phyloP scores from a whole-genome alignment of 2,329 filamentous ascomycete genomes.

The Dothideomycetes sp. region DNA sequence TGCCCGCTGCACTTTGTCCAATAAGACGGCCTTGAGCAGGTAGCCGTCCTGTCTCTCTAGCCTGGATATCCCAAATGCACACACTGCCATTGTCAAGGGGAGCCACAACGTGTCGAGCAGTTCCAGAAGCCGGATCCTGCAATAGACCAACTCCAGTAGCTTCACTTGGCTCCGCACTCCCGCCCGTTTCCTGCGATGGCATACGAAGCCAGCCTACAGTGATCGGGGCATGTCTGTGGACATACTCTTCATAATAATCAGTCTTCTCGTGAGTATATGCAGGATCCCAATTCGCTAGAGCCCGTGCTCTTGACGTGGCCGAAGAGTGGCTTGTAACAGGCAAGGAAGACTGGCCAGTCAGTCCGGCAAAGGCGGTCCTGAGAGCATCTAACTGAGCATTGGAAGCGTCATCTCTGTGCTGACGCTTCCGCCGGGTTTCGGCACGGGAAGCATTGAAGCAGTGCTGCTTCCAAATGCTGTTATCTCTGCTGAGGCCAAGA shows the following conservation, averaged over 20 bases:
- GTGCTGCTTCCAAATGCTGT: conserved; percentile 62
- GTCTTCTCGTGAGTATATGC: conserved; percentile 59
- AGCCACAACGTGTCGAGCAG: conserved; percentile 54
- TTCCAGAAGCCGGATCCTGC: conserved; percentile 43
- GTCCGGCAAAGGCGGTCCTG: conserved; percentile 2
- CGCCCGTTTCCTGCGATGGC: conserved; percentile 32
- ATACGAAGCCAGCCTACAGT: conserved; percentile 66
- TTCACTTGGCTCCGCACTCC: conserved; percentile 35
- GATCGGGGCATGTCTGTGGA: conserved; percentile 68
- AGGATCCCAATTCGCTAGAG: conserved; percentile 75
- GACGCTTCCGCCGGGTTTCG: conserved; percentile 49
- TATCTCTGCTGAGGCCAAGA: conserved; percentile 58
- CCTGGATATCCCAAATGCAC: conserved; percentile 61
- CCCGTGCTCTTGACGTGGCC: conserved; percentile 33
- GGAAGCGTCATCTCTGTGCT: conserved; percentile 17
- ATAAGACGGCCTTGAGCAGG: conserved; percentile 49
- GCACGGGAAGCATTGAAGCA: conserved; percentile 63
- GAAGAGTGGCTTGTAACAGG: background rate
- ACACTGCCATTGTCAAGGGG: conserved; percentile 80
- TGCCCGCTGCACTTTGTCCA: conserved; percentile 52
- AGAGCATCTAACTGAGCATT: background rate
- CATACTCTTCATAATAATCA: conserved; percentile 83
- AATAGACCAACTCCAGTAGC: conserved; percentile 60
- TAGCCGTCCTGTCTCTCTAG: conserved; percentile 1
- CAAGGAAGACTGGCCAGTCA: conserved; percentile 1